Conservation (phyloP, 1,139 yeast species). For the Saccharomycopsis hybrid region DNA sequence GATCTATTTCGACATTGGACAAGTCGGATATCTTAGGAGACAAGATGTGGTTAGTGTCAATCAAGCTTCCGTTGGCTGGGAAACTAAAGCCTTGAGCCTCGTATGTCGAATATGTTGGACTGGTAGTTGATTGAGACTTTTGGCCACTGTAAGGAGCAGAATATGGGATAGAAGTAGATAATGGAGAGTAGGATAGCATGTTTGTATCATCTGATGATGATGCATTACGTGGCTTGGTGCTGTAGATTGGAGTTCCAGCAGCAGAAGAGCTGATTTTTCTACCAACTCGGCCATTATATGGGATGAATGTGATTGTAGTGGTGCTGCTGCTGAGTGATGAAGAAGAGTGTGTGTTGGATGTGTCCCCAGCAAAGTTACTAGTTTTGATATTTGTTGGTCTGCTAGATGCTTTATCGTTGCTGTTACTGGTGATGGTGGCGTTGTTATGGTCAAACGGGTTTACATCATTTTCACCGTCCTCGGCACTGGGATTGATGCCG, state of each 20-base stretch:
- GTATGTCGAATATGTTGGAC: conserved; percentile 9
- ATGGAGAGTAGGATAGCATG: conserved; percentile 25
- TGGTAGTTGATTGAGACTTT: conserved; percentile 24
- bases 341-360: no score
- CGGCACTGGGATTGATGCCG: no score
- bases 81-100: conserved; percentile 17
- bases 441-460: conserved; percentile 1
- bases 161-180: conserved; percentile 49
- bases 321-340: conserved; percentile 1
- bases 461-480: not conserved
- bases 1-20: conserved; percentile 38
- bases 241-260: conserved; percentile 11
- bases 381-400: no score
- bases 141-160: conserved; percentile 49
- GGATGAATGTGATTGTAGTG: conserved; percentile 13
- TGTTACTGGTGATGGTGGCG: no score
- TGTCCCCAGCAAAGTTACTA: no score
- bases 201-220: not conserved
- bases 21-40: conserved; percentile 44
- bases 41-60: conserved; percentile 47
- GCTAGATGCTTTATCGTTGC: no score
- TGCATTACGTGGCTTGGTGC: no score
- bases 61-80: conserved; percentile 49
- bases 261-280: not conserved
- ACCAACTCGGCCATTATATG: conserved; percentile 17